Evolutionary conservation across 352 stramenopile genomes (phyloP), one percentile per base, ranked within the genome.

Genomic region (Phytophthora foliorum): DNA sequence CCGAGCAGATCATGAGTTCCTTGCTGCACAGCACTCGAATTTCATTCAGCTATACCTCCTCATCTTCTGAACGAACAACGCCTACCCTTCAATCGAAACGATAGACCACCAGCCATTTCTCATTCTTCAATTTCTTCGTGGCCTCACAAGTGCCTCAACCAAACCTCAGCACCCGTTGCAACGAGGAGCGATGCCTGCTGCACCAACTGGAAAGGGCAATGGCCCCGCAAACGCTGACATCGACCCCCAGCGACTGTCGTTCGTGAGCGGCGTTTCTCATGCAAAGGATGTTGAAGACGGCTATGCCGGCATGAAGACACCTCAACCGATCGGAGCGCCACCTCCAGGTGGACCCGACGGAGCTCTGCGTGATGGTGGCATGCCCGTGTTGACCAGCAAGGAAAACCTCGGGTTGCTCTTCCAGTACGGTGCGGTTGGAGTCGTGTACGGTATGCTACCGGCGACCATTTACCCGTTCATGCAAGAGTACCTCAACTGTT

Each of bases 161-260:
- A 41, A 41, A 17, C 13, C 17, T 17, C 14, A 42, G 17, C 17
- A 42, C 4, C 6, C 17, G 38, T 17, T 22, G 38, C 7, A 17
- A 41, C 29, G 8, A 34, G 29, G 29, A 34, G 8, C 13, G 11
- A 58, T 53, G 39, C 56, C 41, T 53, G 39, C 34, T 41, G 34
- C 34, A 41, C 34, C 34, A 13, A 41, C 34, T 41, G 34, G 34
- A 6, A 41, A 41, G 6, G 34, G 34, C 34, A 41, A 16, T 54
- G 17, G 51, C 29, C 16, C 14, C 6, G 38, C 38, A 21, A 58
- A 59, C n/a, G 46, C 36, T 9, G 63, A 63, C 31, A 39, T 64
- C 32, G 69, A 74, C 27, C 53, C 56, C 16, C 50, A 64, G 11
- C 69, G 69, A 3, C 60, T 77, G 46, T 77, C 69, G 21, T 56